phyloP scores from a whole-genome alignment of 148 eudicot genomes.

The Chenopodium quinoa region DNA sequence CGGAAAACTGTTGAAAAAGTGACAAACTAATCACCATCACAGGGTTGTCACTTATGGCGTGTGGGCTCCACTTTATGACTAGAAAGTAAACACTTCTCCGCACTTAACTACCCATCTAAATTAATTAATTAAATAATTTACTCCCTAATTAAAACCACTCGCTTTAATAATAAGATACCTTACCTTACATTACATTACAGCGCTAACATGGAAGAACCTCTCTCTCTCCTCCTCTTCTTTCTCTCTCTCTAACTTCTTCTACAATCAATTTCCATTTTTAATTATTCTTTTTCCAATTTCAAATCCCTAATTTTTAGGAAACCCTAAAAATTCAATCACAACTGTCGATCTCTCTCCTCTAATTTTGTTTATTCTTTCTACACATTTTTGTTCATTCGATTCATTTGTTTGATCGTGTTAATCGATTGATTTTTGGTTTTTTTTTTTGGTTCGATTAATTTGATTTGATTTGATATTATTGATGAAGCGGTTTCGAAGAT shows the following conservation, averaged over 20 bases:
- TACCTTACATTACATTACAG: conserved; percentile 3
- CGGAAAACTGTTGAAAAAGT: too few relatives aligned
- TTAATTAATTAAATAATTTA: not conserved
- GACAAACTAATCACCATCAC: not conserved
- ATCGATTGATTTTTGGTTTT: not conserved
- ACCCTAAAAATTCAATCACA: conserved; percentile 23
- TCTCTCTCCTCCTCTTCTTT: conserved; percentile 8
- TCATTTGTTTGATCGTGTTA: not conserved
- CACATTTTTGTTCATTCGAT: too few relatives aligned
- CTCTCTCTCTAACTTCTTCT: conserved; percentile 14
- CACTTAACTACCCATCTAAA: not conserved
- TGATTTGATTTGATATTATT: conserved; percentile 23
- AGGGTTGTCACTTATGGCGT: not conserved
- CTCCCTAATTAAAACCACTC: not conserved
- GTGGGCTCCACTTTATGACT: conserved; percentile 11
- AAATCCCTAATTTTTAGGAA: conserved; percentile 30
- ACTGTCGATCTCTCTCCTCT: too few relatives aligned
- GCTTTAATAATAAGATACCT: conserved; percentile 14
- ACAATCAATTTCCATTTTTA: not conserved
- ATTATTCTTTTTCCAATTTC: not conserved
- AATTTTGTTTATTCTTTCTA: too few relatives aligned
- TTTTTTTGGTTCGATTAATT: not conserved
- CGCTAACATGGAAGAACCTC: conserved; percentile 29
- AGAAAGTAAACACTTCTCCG: not conserved
- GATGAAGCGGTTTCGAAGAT: conserved; percentile 66